phyloP scores from a whole-genome alignment of 108 stramenopile species.

The Skeletonema tropicum region DNA sequence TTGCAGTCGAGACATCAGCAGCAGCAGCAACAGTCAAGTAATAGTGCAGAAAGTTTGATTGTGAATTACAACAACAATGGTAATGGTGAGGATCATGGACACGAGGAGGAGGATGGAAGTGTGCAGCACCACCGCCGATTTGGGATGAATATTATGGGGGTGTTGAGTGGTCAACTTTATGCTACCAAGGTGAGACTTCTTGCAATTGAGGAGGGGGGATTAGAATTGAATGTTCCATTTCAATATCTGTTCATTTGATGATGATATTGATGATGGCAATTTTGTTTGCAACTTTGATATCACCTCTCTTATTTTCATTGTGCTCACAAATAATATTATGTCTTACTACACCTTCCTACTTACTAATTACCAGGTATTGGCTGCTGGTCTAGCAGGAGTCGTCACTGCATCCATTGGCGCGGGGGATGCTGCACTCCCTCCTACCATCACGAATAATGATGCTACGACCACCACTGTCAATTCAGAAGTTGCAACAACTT shows the following conservation, averaged over 20 bases:
- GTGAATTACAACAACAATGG: not conserved
- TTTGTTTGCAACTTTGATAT: no score
- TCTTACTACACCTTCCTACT: no score
- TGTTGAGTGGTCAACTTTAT: conserved; percentile 2
- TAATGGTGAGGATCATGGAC: not conserved
- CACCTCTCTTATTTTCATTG: no score
- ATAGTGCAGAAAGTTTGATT: not conserved
- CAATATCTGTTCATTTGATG: no score
- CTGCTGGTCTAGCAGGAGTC: not conserved
- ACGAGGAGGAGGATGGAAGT: not conserved
- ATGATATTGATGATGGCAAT: no score
- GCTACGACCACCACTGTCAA: not conserved
- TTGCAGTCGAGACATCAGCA: not conserved
- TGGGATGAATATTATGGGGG: conserved; percentile 1
- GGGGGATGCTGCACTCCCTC: not conserved
- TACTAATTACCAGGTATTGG: not conserved
- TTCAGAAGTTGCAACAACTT: not conserved
- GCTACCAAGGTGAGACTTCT: not conserved
- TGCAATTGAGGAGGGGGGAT: not conserved
- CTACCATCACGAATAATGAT: not conserved
- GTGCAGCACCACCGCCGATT: not conserved
- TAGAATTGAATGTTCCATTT: not conserved
- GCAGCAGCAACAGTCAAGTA: no score
- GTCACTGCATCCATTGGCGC: not conserved
- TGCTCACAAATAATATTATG: no score